Percentiles rank a stretch among this genome's conserved stretches.
These are phyloP conservation scores for Penicillium ucsense DNA, from an alignment of 495 filamentous ascomycete genomes.

Conservation along the genomic window DNA sequence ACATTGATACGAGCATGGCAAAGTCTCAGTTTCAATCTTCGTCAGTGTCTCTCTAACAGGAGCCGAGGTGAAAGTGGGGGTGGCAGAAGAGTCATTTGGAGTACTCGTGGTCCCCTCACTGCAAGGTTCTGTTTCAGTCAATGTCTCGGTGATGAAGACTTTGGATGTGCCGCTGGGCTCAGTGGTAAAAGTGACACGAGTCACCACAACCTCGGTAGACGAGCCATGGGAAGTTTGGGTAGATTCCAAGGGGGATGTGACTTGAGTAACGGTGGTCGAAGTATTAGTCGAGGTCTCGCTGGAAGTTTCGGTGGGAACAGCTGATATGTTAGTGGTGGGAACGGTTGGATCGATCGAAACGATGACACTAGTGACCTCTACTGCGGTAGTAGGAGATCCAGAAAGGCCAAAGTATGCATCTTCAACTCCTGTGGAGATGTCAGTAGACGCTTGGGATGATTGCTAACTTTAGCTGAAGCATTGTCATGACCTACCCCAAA, in stretches of 20 bases:
- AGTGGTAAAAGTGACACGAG: background rate
- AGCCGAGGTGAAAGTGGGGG: background rate
- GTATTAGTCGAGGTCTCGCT: background rate
- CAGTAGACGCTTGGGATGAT: too few relatives aligned
- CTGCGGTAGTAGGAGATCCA: background rate
- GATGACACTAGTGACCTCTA: background rate
- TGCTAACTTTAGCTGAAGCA: too few relatives aligned
- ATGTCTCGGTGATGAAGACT: background rate
- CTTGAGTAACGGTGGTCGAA: background rate
- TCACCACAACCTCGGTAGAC: background rate
- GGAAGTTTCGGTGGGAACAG: background rate
- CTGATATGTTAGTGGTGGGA: background rate
- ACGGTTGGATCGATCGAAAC: background rate
- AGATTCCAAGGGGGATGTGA: background rate
- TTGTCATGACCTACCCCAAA: too few relatives aligned
- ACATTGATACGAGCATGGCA: background rate
- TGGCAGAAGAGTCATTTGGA: background rate
- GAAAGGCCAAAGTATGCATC: background rate
- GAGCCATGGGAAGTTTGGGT: background rate
- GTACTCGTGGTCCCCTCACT: background rate
- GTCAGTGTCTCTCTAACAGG: background rate
- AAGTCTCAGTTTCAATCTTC: background rate
- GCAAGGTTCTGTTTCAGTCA: conserved; percentile 1
- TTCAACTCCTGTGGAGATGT: too few relatives aligned
- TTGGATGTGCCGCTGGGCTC: background rate